Evolutionary conservation across 2,329 filamentous ascomycete genomes (phyloP).

Genomic region (Cercospora brassicicola): DNA sequence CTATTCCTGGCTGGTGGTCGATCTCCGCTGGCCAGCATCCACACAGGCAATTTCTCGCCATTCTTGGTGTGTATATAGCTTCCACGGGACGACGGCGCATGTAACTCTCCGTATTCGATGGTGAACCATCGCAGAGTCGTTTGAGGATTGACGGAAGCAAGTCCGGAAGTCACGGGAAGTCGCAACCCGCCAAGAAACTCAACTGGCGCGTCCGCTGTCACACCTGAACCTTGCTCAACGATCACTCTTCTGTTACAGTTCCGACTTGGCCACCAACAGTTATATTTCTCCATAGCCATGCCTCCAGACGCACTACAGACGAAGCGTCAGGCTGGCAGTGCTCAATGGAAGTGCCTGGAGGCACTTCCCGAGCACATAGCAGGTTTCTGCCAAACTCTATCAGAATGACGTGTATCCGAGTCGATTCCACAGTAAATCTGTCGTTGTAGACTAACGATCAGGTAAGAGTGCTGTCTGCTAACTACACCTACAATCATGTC

Average conservation of each 20-base stretch:
- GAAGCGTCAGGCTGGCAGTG: not conserved
- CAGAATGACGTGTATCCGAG: slow-evolving; percentile 17
- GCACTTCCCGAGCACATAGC: not conserved
- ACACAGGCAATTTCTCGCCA: not conserved
- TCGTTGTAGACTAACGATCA: not conserved
- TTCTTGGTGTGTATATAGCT: not conserved
- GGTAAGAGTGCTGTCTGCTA: not conserved
- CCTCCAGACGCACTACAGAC: not conserved
- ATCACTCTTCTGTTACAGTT: not conserved
- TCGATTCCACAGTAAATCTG: not conserved
- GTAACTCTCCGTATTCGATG: not conserved
- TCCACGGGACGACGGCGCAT: not conserved
- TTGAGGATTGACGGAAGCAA: not conserved
- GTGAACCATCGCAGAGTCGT: not conserved
- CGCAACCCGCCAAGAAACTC: not conserved
- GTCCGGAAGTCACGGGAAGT: not conserved
- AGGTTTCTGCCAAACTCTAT: slow-evolving; percentile 17
- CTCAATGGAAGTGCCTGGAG: not conserved
- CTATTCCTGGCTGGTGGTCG: not conserved
- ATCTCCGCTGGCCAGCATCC: not conserved
- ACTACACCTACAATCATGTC: not conserved
- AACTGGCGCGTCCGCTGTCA: not conserved
- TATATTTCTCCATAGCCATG: not conserved
- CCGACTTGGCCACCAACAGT: not conserved
- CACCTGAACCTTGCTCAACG: not conserved